Base-by-base conservation (phyloP, 108 stramenopile genomes). In the Mayamaea pseudoterrestris region DNA sequence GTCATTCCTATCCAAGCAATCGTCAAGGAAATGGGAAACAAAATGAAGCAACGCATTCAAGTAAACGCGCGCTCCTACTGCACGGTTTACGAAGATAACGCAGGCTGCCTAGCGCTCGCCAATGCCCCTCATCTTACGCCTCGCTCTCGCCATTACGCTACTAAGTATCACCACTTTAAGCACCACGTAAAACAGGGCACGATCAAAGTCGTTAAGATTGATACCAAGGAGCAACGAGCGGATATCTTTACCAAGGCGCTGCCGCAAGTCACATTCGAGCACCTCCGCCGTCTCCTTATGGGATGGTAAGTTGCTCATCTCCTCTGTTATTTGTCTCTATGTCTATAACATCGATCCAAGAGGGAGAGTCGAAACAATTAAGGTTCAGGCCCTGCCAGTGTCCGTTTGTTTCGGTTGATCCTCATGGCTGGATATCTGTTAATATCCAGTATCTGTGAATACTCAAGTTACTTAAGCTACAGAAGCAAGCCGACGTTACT, bases 41-140 rank as follows among this genome's bases (percentile, higher is more conserved):
- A 30, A n/a, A 11, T 54, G 16, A 36, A 30, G 0, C 8, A 37
- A 9, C 2, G 31, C 24, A 1, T n/a, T 14, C 34, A 27, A n/a
- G 5, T 13, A 3, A 8, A 23, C 27, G 2, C 16, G 35, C 24
- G 11, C 11, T 26, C 58, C 26, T 11, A 37, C 7, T 54, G 42
- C 13, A 37, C 40, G 2, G 59, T 68, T 2, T 55, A 41, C 47
- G 63, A 73, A 29, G 72, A 73, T 31, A 73, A 73, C 37, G 3
- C 5, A 1, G 55, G 52, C 30, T 16, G 43, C 18, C 11, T 53
- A 4, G 14, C 16, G 16, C 27, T 62, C 3, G 47, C 47, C 7
- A 48, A 13, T 3, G 23, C 11, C 3, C 53, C 43, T 5, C 3
- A 30, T 14, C 8, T 44, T 27, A 46, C 29, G 9, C 42, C 35